phyloP scores from a whole-genome alignment of 208 protist genomes.

The Leishmania major region DNA sequence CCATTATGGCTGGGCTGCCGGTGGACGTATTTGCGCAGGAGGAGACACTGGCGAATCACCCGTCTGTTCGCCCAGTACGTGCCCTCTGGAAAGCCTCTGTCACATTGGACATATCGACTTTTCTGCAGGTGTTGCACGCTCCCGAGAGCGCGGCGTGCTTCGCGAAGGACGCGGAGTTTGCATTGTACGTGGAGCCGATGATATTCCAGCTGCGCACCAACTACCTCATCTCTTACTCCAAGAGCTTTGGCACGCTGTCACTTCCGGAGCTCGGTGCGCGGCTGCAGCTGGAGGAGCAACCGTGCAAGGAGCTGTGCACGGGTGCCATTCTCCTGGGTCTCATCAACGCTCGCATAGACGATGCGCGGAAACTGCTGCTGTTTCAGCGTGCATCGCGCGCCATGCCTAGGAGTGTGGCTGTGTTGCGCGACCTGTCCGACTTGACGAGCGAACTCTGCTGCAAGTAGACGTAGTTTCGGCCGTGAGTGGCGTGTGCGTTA shows the following conservation, averaged over 20 bases:
- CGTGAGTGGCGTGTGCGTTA: neutral
- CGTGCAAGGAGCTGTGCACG: conserved; percentile 91
- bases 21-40: conserved; percentile 45
- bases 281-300: conserved; percentile 74
- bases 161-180: conserved; percentile 90
- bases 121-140: conserved; percentile 87
- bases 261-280: conserved; percentile 50
- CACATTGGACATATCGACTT: conserved; percentile 65
- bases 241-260: conserved; percentile 85
- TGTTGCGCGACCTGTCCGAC: conserved; percentile 13
- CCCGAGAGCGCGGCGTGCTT: conserved; percentile 52
- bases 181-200: conserved; percentile 89
- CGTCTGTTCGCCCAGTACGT: conserved; percentile 23
- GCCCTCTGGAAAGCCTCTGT: conserved; percentile 48
- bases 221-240: conserved; percentile 88
- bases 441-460: conserved; percentile 26
- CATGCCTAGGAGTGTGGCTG: conserved; percentile 1
- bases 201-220: conserved; percentile 92
- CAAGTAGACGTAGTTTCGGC: neutral
- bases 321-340: conserved; percentile 92
- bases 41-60: conserved; percentile 44
- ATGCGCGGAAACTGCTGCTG: conserved; percentile 36
- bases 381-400: conserved; percentile 21
- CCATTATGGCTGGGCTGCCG: conserved; percentile 54
- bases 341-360: conserved; percentile 59